Evolutionary conservation across 169 alveolate species (phyloP), one percentile per base, ranked within the genome.

Genomic region (Plasmodium berghei): DNA sequence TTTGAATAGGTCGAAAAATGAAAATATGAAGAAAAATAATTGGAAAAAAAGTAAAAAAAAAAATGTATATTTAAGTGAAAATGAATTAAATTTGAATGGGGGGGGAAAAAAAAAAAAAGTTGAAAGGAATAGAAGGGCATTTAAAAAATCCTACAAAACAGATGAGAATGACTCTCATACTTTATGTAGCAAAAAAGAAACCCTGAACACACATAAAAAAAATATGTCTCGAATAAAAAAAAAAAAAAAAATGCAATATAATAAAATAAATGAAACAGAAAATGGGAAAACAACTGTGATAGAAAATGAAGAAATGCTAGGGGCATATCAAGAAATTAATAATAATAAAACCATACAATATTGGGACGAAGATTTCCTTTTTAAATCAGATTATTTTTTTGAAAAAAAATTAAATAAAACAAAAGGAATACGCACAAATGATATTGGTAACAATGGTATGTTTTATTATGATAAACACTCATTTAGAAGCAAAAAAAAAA

Each of bases 391-490:
- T 16, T 20, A 18, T 63, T 63, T 63, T 22, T 2, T 63, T 12
- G 55, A 63, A 40, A 63, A 63, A 63, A 63, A 63, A 28, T 52
- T 73, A 63, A 73, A 73, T 16, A 14, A 12, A 20, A 56, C 64
- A 48, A 52, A 73, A n/a, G 71, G 12, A 56, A 18, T 45, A 48
- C 16, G 9, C 20, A 24, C 22, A 10, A 73, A 55, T 63, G n/a
- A 22, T 56, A n/a, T 16, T 9, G 52, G 34, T 8, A 20, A 16
- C 45, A 77, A 10, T 18, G 5, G 8, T 4, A 34, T 34, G 42
- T 34, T 3, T 34, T 34, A 34, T 34, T 34, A 34, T 34, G 42
- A 8, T 34, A 34, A 34, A 34, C 42, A 5, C 0, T 34, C 42
- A 34, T 34, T 34, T 34, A 56, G 48, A 24, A 70, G 34, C 62